Evolutionary conservation across 306 rosid genomes (phyloP), one percentile per base, ranked within the genome.

Genomic region (Quercus aquifolioides): DNA sequence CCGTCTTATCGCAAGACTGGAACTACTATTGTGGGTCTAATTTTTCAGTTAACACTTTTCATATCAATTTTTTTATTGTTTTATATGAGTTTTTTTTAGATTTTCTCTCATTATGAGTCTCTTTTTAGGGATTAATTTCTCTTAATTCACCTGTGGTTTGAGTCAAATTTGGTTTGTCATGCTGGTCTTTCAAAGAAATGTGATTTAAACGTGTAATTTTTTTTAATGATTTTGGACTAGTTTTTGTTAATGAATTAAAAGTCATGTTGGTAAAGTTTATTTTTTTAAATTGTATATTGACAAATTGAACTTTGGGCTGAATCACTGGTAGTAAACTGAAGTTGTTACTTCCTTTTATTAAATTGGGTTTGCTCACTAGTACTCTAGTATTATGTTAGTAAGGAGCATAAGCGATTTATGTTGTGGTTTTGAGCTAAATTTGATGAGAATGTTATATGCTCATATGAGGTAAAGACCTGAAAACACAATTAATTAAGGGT

Each of bases 1-100:
- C 84, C 88, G 0, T 73, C 90, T n/a, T 86, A 77, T 63, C 80
- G 84, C 3, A 86, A 89, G 88, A 89, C 90, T 0, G 90, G 92
- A 25, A 88, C 92, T n/a, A 88, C 92, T 23, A 88, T 88, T n/a
- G 92, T 87, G 11, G 91, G 91, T 65, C 72, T 87, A 19, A 76
- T 85, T 26, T 26, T 26, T 26, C 28, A 26, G 28, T 3, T 26
- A 26, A 26, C 28, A 3, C 28, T 26, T 26, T 26, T 26, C 4
- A 5, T 49, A 12, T 43, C 5, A 3, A 11, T 65, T 25, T 56
- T 3, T 56, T 56, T 38, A 38, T 6, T 38, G 43, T 8, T 38
- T 38, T 38, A 38, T 38, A 38, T 38, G 43, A 38, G 2, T 26
- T 26, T 25, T 1, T 25, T 26, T 38, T 38, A 6, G 11, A 38